Evolutionary conservation across 352 stramenopile species (phyloP).

Genomic region (Pythium rhizo-oryzae): DNA sequence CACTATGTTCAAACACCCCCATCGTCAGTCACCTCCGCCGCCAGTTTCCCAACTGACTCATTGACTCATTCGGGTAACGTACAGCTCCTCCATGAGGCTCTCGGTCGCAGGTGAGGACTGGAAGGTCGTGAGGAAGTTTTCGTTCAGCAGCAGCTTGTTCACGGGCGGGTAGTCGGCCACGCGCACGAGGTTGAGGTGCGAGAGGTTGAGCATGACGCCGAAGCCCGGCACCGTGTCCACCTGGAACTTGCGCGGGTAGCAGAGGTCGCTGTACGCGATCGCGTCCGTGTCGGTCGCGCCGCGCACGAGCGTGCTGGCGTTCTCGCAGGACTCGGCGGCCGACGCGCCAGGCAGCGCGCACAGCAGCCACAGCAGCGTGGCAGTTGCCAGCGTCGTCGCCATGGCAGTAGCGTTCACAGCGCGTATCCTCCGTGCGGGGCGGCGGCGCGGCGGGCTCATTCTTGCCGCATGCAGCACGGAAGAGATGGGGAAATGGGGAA

Average conservation of each 20-base stretch:
- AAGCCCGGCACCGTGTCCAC: conserved; percentile 36
- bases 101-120: conserved; percentile 33
- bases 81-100: conserved; percentile 59
- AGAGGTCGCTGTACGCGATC: conserved; percentile 56
- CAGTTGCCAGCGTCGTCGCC: not conserved
- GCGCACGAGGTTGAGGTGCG: conserved; percentile 49
- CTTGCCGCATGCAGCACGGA: not conserved
- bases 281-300: conserved; percentile 38
- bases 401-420: too few species aligned
- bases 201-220: conserved; percentile 65
- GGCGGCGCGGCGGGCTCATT: not conserved
- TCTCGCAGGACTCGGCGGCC: not conserved
- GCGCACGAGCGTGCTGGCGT: conserved; percentile 42
- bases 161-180: conserved; percentile 58
- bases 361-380: not conserved
- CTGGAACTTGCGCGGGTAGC: conserved; percentile 44
- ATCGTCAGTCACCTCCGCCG: not conserved
- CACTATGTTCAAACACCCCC: conserved; percentile 21
- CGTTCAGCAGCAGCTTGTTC: conserved; percentile 52
- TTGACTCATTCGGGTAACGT: not conserved
- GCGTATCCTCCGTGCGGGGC: too few species aligned
- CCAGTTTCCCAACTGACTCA: not conserved
- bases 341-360: not conserved
- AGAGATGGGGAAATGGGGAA: too few species aligned
- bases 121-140: conserved; percentile 65